A percentile compares a stretch with the other conserved stretches of the same genome.
These are phyloP conservation scores for Fusarium nurragi DNA, from an alignment of 2,329 filamentous ascomycete species.

Conservation along the genomic window DNA sequence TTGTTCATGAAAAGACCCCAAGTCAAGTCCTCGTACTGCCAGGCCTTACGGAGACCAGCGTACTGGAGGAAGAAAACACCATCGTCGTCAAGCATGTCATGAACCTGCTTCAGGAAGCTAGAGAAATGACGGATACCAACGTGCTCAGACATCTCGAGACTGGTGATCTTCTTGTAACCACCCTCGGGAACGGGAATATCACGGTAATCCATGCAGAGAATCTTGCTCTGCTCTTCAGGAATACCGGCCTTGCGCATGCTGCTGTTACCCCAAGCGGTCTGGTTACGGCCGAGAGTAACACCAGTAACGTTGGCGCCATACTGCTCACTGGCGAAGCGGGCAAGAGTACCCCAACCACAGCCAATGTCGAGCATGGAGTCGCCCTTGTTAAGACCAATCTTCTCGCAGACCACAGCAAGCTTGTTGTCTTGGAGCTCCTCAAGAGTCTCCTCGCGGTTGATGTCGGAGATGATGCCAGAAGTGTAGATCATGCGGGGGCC, in stretches of 20 bases:
- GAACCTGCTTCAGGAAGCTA: conserved; percentile 83
- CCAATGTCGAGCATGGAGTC: conserved; percentile 93
- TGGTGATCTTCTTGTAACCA: conserved; percentile 91
- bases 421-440: conserved; percentile 99
- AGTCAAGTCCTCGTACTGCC: conserved; percentile 98
- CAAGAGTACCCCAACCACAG: conserved; percentile 97
- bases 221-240: conserved; percentile 85
- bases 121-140: conserved; percentile 91
- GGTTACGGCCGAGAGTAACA: conserved; percentile 93
- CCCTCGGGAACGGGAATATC: conserved; percentile 81
- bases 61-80: conserved; percentile 97
- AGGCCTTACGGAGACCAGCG: conserved; percentile 89
- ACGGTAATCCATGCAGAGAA: conserved; percentile 97
- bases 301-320: conserved; percentile 88
- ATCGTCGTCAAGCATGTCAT: conserved; percentile 96
- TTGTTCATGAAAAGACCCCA: conserved; percentile 99
- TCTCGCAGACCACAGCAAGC: conserved; percentile 92
- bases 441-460: conserved; percentile 85
- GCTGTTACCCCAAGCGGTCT: conserved; percentile 95
- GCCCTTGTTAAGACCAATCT: conserved; percentile 83
- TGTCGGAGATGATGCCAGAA: conserved; percentile 90
- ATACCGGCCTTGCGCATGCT: conserved; percentile 85
- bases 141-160: conserved; percentile 98
- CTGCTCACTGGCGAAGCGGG: conserved; percentile 91
- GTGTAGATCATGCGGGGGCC: conserved; percentile 99